Evolutionary conservation across 768 basidiomycete species (phyloP).

Genomic region (Boletus patriciae): DNA sequence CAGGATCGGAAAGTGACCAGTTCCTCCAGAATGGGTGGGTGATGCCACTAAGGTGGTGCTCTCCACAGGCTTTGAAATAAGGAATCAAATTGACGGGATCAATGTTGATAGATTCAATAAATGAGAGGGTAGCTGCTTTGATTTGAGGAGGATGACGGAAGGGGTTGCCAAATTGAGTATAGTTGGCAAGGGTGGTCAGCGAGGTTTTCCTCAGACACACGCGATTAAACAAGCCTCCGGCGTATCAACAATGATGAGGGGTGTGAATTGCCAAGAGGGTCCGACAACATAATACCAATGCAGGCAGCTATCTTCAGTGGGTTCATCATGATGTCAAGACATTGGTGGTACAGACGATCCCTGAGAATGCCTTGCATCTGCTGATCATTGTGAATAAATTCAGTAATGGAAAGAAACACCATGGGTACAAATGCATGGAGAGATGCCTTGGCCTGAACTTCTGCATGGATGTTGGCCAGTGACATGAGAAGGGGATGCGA

Average conservation of each 20-base stretch:
- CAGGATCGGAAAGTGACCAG: constrained; percentile 36
- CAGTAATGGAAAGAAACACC: constrained; percentile 7
- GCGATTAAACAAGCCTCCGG: constrained; percentile 33
- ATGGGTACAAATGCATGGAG: neutral
- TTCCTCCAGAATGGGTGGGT: constrained; percentile 37
- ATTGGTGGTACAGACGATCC: constrained; percentile 20
- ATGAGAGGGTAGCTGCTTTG: constrained; percentile 18
- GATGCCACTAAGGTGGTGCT: constrained; percentile 9
- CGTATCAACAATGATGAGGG: constrained; percentile 34
- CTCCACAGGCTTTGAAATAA: neutral
- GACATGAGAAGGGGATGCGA: neutral
- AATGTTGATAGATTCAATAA: neutral
- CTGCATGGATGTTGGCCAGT: neutral
- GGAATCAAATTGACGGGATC: neutral
- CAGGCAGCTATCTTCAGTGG: constrained; percentile 17
- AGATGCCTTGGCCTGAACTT: neutral
- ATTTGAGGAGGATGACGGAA: constrained; percentile 28
- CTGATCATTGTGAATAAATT: constrained; percentile 16
- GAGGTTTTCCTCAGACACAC: constrained; percentile 34
- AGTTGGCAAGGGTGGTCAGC: constrained; percentile 31
- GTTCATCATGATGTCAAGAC: constrained; percentile 16
- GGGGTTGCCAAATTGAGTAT: constrained; percentile 33
- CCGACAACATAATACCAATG: constrained; percentile 23
- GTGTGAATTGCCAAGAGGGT: constrained; percentile 25
- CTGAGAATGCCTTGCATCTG: constrained; percentile 10